Percentiles rank a stretch among this genome's conserved stretches.
Conservation (phyloP, 1,139 yeast species). For the Yamadazyma friedrichii region DNA sequence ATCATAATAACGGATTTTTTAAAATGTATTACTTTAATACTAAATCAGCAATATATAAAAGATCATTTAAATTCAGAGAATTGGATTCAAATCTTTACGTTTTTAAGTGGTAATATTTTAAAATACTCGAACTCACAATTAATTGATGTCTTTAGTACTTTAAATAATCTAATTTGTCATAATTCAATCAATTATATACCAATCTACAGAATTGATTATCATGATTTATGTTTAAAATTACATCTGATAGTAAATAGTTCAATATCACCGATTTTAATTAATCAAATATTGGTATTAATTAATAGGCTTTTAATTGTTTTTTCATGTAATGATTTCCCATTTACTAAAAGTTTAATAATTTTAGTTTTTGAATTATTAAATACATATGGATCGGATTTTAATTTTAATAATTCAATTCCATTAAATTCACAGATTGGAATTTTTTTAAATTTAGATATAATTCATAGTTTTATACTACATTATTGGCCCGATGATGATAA, state of each 20-base stretch:
- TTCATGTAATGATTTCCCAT: slow-evolving; percentile 10
- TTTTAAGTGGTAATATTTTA: neutral
- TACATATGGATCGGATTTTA: slow-evolving; percentile 3
- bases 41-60: slow-evolving; percentile 14
- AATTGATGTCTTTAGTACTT: slow-evolving; percentile 2
- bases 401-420: slow-evolving; percentile 7
- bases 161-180: slow-evolving; percentile 3
- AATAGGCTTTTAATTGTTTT: slow-evolving; percentile 11
- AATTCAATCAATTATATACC: slow-evolving; percentile 6
- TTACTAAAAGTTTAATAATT: slow-evolving; percentile 1
- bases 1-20: slow-evolving; percentile 10
- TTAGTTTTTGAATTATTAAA: slow-evolving; percentile 11
- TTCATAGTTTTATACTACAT: slow-evolving; percentile 5
- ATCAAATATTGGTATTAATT: slow-evolving; percentile 5
- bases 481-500: slow-evolving; percentile 2
- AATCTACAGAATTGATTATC: slow-evolving; percentile 2
- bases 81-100: slow-evolving; percentile 10
- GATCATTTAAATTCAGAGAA: slow-evolving; percentile 14
- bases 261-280: neutral
- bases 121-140: neutral
- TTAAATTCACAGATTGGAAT: slow-evolving; percentile 11
- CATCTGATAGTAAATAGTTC: neutral
- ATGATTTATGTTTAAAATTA: neutral
- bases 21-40: slow-evolving; percentile 9
- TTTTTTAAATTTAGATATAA: slow-evolving; percentile 13